Conservation (phyloP, 345 rosid species). For the Mangifera indica region DNA sequence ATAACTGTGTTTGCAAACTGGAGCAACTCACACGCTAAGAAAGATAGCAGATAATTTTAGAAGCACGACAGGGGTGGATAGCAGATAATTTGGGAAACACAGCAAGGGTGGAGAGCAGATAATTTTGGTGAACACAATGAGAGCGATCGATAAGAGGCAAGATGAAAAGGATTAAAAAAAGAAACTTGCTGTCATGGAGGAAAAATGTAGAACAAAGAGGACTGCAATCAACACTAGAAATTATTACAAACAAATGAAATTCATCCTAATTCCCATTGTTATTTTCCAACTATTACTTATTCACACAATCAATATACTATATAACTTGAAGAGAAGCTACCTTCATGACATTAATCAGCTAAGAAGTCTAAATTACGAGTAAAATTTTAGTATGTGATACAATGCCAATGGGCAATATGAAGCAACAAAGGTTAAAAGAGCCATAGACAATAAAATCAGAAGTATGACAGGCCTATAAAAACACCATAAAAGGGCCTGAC, state of each 20-base stretch:
- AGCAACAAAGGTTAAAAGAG: neutral
- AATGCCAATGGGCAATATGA: neutral
- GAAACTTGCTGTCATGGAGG: neutral
- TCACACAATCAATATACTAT: too few species aligned
- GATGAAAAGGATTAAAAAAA: neutral
- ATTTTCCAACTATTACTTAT: neutral
- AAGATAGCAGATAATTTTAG: neutral
- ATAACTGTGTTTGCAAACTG: neutral
- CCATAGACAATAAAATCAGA: conserved; percentile 1
- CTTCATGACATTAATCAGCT: too few species aligned
- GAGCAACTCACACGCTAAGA: neutral
- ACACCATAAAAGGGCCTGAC: neutral
- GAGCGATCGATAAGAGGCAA: too few species aligned
- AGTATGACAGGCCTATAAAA: neutral
- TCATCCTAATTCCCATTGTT: too few species aligned
- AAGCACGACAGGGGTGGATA: neutral
- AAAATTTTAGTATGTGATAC: neutral
- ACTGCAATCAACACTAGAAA: neutral
- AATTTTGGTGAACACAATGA: neutral
- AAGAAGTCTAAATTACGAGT: too few species aligned
- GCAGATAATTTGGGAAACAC: neutral
- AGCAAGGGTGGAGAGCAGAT: neutral
- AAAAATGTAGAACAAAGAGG: neutral
- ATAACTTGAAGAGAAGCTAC: too few species aligned
- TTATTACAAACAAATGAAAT: neutral